A percentile compares a stretch with the other conserved stretches of the same genome.
Conservation (phyloP, 345 rosid genomes). For the Citrus mangshanensis region DNA sequence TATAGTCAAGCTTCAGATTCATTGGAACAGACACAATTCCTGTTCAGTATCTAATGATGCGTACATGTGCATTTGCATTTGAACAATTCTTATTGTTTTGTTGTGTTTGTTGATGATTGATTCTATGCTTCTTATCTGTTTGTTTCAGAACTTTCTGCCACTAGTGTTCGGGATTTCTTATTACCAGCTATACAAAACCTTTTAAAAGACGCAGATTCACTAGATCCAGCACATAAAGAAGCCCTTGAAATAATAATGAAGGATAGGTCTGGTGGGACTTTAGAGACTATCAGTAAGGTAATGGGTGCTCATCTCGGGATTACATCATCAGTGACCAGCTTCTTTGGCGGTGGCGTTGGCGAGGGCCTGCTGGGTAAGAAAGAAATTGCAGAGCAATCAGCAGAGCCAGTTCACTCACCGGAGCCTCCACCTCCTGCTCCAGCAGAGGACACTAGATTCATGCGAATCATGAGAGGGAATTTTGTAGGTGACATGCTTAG, state of each 20-base stretch:
- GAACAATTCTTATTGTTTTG: not conserved
- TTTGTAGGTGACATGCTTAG: constrained; percentile 79
- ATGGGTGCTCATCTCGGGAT: constrained; percentile 96
- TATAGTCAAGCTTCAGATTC: not conserved
- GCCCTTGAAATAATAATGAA: constrained; percentile 87
- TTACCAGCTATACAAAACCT: constrained; percentile 80
- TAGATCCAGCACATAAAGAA: constrained; percentile 97
- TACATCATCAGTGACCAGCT: constrained; percentile 81
- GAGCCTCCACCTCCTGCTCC: constrained; percentile 23
- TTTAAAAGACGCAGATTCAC: constrained; percentile 73
- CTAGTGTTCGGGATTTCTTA: constrained; percentile 70
- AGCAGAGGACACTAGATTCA: constrained; percentile 82
- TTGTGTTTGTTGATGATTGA: constrained; percentile 7
- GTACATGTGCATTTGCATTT: not conserved
- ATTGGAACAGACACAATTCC: not conserved
- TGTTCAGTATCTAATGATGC: not conserved
- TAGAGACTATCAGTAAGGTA: constrained; percentile 78
- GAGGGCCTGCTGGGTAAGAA: constrained; percentile 65
- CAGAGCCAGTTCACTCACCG: constrained; percentile 50
- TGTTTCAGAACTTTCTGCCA: constrained; percentile 66
- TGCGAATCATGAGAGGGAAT: constrained; percentile 89
- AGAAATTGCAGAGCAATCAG: constrained; percentile 40
- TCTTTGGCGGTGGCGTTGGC: constrained; percentile 71
- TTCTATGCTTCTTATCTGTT: not conserved
- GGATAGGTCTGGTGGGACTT: constrained; percentile 86